These are phyloP conservation scores for Pueraria montana DNA, from an alignment of 306 rosid genomes.

Conservation along the genomic window DNA sequence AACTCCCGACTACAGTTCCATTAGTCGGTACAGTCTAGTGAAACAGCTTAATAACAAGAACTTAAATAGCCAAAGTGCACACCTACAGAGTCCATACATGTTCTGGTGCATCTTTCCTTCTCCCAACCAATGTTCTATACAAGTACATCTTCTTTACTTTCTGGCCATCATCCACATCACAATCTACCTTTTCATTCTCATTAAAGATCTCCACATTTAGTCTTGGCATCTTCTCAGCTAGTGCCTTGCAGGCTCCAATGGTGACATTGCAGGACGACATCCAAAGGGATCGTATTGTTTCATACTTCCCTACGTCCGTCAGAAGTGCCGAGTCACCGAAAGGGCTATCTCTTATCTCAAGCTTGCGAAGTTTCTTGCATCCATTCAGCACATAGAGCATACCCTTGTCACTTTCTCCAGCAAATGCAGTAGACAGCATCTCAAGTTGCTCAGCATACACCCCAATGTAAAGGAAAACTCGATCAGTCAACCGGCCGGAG, in stretches of 20 bases:
- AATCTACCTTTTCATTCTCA: neutral
- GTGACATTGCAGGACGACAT: neutral
- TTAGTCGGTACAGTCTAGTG: neutral
- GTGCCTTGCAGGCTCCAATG: constrained; percentile 13
- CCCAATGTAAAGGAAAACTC: constrained; percentile 27
- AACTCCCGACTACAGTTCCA: too few species aligned
- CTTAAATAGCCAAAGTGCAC: neutral
- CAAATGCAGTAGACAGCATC: neutral
- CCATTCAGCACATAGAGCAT: constrained; percentile 32
- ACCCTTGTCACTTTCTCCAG: constrained; percentile 23
- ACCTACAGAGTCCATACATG: constrained; percentile 7
- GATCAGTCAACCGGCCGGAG: neutral
- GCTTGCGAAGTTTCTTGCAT: constrained; percentile 19
- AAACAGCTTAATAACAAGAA: neutral
- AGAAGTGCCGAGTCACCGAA: neutral
- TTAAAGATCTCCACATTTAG: constrained; percentile 25
- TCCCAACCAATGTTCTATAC: constrained; percentile 21
- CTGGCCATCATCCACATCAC: neutral
- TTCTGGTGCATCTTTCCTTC: constrained; percentile 25
- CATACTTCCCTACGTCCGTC: neutral
- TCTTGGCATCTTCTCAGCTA: constrained; percentile 23
- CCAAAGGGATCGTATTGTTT: constrained; percentile 1
- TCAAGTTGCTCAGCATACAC: constrained; percentile 27
- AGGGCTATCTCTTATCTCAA: neutral
- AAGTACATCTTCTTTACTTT: constrained; percentile 8